These are phyloP conservation scores for Nicotiana benthamiana DNA, from an alignment of 257 asterid genomes.

Conservation along the genomic window DNA sequence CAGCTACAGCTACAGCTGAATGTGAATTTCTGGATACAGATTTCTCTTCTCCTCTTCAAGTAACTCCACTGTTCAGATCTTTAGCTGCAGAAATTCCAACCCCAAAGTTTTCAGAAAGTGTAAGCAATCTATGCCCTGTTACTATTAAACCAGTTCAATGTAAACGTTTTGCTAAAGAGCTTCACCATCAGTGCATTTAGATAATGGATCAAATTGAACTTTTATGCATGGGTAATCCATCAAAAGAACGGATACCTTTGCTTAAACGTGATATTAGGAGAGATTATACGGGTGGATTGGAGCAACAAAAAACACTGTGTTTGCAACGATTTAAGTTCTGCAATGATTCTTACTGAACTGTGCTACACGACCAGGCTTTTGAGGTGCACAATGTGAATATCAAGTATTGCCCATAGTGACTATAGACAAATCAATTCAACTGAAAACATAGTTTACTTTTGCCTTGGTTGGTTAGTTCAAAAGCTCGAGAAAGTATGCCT, in stretches of 20 bases:
- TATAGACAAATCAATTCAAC: not conserved
- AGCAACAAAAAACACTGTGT: not conserved
- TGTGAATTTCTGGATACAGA: slow-evolving; percentile 41
- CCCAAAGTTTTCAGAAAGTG: slow-evolving; percentile 96
- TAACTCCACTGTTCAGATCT: slow-evolving; percentile 86
- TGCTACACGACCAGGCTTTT: not conserved
- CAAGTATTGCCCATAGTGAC: not conserved
- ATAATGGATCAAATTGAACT: not conserved
- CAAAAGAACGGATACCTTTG: not conserved
- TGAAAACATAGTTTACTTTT: not conserved
- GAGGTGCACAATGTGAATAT: not conserved
- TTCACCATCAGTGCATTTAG: not conserved
- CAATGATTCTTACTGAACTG: not conserved
- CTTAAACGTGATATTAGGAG: not conserved
- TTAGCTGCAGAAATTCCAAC: slow-evolving; percentile 93
- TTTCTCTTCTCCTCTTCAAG: slow-evolving; percentile 73
- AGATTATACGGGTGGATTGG: not conserved
- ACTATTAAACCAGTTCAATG: not conserved
- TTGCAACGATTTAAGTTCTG: not conserved
- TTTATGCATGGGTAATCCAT: not conserved
- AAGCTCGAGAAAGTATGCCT: not conserved
- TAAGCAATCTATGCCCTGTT: slow-evolving; percentile 35
- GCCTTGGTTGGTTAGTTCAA: not conserved
- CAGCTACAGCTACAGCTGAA: slow-evolving; percentile 14
- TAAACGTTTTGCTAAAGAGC: not conserved